These are phyloP conservation scores for Phellinidium pouzarii DNA, from an alignment of 1,284 basidiomycete genomes.

Conservation along the genomic window DNA sequence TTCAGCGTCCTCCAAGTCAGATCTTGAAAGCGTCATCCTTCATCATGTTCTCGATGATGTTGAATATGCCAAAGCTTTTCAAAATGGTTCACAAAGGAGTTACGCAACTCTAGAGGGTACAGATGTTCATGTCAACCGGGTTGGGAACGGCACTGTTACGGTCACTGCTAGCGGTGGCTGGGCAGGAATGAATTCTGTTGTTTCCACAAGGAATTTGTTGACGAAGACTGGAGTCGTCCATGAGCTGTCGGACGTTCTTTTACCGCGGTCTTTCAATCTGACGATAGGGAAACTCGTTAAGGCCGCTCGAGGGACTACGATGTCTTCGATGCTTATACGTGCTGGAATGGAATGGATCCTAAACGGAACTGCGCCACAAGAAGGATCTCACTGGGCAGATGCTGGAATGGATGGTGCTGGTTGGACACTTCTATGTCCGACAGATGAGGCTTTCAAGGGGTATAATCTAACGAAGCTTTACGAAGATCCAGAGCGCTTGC, in stretches of 20 bases:
- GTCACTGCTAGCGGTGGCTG: conserved; percentile 69
- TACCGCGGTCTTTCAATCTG: conserved; percentile 84
- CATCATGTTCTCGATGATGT: conserved; percentile 82
- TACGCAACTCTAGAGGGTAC: conserved; percentile 70
- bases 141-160: conserved; percentile 41
- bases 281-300: conserved; percentile 85
- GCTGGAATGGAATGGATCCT: conserved; percentile 88
- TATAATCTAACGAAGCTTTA: conserved; percentile 80
- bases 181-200: conserved; percentile 55
- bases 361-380: conserved; percentile 73
- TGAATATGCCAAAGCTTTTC: conserved; percentile 63
- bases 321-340: conserved; percentile 77
- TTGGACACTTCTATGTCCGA: conserved; percentile 86
- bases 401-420: conserved; percentile 42
- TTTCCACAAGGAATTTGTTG: conserved; percentile 58
- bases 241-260: conserved; percentile 80
- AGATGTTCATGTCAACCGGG: conserved; percentile 55
- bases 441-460: conserved; percentile 88
- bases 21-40: conserved; percentile 75
- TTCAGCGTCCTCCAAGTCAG: conserved; percentile 63
- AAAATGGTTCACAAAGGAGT: conserved; percentile 58
- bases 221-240: conserved; percentile 92
- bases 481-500: conserved; percentile 52
- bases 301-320: conserved; percentile 82
- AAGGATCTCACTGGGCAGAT: conserved; percentile 53